Conservation (phyloP, 371 early-diverging fungal genomes). For the Globomyces sp. region DNA sequence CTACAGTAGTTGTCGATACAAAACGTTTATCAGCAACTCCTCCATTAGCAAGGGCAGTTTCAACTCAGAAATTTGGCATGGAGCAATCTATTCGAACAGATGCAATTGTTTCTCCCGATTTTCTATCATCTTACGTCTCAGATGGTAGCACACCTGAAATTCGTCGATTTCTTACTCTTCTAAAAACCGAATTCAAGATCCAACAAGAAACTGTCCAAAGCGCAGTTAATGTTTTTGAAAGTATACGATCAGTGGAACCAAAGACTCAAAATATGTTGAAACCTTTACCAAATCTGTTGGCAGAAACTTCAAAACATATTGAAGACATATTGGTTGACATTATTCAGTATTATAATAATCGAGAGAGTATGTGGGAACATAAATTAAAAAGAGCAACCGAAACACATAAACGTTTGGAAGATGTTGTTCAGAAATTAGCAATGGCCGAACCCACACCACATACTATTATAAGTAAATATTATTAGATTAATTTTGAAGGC, state of each 20-base stretch:
- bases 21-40: no score
- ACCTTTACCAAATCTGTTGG: conserved; percentile 4
- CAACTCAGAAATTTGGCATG: neutral
- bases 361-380: conserved; percentile 14
- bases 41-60: neutral
- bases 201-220: conserved; percentile 14
- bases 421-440: conserved; percentile 12
- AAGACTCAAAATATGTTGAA: conserved; percentile 6
- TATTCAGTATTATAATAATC: conserved; percentile 9
- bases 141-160: neutral
- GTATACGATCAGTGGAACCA: neutral
- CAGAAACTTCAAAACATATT: conserved; percentile 13
- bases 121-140: neutral
- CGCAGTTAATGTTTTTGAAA: neutral
- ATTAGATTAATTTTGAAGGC: no score
- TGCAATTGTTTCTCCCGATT: neutral
- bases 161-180: conserved; percentile 1
- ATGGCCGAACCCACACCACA: neutral
- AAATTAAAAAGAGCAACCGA: conserved; percentile 30
- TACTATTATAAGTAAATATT: no score
- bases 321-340: conserved; percentile 9
- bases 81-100: neutral
- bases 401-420: conserved; percentile 14
- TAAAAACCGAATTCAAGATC: conserved; percentile 12
- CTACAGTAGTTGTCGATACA: no score